phyloP scores from a whole-genome alignment of 805 yeast genomes.

The Candida yuanshanica region DNA sequence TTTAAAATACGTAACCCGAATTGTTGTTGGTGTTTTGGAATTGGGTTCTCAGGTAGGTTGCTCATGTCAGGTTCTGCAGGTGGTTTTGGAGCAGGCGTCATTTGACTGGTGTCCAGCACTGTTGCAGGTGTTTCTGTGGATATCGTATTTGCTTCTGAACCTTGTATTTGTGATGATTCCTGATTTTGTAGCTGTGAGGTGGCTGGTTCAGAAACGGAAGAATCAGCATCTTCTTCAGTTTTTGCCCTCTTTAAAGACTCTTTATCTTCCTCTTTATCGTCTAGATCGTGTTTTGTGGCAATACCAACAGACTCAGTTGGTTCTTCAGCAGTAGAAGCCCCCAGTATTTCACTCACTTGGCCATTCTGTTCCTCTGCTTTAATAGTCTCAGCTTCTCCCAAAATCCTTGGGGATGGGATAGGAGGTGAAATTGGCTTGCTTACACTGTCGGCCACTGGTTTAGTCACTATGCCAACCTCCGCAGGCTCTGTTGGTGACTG shows the following conservation, averaged over 20 bases:
- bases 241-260: conserved; percentile 4
- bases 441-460: background rate
- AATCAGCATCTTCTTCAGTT: conserved; percentile 1
- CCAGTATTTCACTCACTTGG: background rate
- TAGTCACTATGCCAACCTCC: conserved; percentile 12
- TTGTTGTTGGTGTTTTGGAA: conserved; percentile 79
- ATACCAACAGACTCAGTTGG: background rate
- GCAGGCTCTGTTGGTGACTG: conserved; percentile 8
- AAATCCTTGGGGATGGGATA: conserved; percentile 36
- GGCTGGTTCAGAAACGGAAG: background rate
- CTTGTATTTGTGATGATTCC: background rate
- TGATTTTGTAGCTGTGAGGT: conserved; percentile 7
- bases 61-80: conserved; percentile 68
- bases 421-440: conserved; percentile 41
- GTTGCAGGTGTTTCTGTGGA: background rate
- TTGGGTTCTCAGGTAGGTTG: conserved; percentile 58
- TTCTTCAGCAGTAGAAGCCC: background rate
- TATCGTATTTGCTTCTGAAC: conserved; percentile 1
- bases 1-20: conserved; percentile 75
- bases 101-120: conserved; percentile 3
- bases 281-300: conserved; percentile 5
- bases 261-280: conserved; percentile 2
- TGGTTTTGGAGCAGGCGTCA: conserved; percentile 70
- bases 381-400: conserved; percentile 25
- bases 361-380: conserved; percentile 7